phyloP scores from a whole-genome alignment of 257 asterid genomes.

The Lavandula angustifolia region DNA sequence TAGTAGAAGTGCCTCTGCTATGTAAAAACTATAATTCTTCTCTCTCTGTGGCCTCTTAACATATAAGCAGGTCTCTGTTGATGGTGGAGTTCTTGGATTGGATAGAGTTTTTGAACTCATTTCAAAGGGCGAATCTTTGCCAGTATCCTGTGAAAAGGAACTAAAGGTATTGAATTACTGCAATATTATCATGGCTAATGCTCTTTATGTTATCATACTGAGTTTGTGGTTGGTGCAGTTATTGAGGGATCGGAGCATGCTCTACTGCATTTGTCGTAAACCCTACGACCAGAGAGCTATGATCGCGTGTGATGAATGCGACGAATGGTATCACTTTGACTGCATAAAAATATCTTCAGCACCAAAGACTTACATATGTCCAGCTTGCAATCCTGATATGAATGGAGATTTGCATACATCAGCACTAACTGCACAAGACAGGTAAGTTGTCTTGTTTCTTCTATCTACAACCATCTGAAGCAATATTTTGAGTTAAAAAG shows the following conservation, averaged over 20 bases:
- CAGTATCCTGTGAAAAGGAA: slow-evolving; percentile 63
- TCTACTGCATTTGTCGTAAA: slow-evolving; percentile 86
- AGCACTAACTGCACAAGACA: slow-evolving; percentile 41
- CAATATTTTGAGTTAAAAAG: too few relatives aligned
- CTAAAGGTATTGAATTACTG: slow-evolving; percentile 54
- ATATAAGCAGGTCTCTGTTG: slow-evolving; percentile 67
- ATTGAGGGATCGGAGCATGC: slow-evolving; percentile 90
- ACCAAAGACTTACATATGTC: slow-evolving; percentile 78
- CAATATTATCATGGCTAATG: slow-evolving; percentile 16
- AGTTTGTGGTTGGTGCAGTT: slow-evolving; percentile 51
- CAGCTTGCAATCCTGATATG: slow-evolving; percentile 66
- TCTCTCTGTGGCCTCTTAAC: neutral
- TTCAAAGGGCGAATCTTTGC: slow-evolving; percentile 64
- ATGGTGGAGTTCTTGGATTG: slow-evolving; percentile 74
- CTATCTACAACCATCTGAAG: neutral
- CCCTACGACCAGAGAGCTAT: slow-evolving; percentile 81
- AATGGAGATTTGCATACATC: slow-evolving; percentile 41
- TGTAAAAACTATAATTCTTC: slow-evolving; percentile 5
- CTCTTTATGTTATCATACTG: slow-evolving; percentile 11
- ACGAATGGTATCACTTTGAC: slow-evolving; percentile 97
- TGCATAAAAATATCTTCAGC: slow-evolving; percentile 69
- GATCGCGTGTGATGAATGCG: slow-evolving; percentile 88
- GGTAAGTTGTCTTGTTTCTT: slow-evolving; percentile 41
- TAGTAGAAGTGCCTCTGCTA: slow-evolving; percentile 8
- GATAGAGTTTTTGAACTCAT: slow-evolving; percentile 77